Conservation (phyloP, 129 eudicot species). For the Flaveria ramosissima region DNA sequence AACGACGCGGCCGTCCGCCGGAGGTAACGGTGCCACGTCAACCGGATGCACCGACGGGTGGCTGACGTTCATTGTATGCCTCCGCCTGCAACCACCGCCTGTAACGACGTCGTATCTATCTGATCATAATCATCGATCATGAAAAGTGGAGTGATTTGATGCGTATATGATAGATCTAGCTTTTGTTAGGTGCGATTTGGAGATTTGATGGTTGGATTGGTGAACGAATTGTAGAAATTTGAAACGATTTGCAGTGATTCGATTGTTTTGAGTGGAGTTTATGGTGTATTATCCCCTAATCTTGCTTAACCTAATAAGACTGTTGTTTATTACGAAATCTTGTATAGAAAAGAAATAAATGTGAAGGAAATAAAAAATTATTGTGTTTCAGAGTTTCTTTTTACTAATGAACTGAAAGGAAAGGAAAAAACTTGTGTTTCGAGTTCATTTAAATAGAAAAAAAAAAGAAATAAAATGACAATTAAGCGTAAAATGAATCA, state of each 20-base stretch:
- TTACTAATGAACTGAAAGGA: no score
- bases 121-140: slow-evolving; percentile 28
- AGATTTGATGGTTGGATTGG: slow-evolving; percentile 12
- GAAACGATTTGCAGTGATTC: slow-evolving; percentile 18
- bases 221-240: slow-evolving; percentile 24
- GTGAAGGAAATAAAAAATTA: no score
- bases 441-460: no score
- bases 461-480: no score
- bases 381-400: no score
- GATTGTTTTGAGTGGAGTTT: slow-evolving; percentile 12
- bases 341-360: no score
- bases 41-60: slow-evolving; percentile 78
- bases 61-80: slow-evolving; percentile 58
- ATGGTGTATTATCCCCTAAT: slow-evolving; percentile 22
- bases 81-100: slow-evolving; percentile 33
- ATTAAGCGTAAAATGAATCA: no score
- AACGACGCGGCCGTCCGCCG: slow-evolving; percentile 53
- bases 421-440: no score
- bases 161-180: slow-evolving; percentile 21
- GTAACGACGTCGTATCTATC: slow-evolving; percentile 33
- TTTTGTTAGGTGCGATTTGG: slow-evolving; percentile 22
- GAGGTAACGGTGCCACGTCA: slow-evolving; percentile 57
- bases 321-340: no score
- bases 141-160: slow-evolving; percentile 24
- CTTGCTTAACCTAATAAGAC: background rate